A percentile compares a stretch with the other conserved stretches of the same genome.
Evolutionary conservation across 208 protist genomes (phyloP).

Genomic region (Leishmania mexicana): DNA sequence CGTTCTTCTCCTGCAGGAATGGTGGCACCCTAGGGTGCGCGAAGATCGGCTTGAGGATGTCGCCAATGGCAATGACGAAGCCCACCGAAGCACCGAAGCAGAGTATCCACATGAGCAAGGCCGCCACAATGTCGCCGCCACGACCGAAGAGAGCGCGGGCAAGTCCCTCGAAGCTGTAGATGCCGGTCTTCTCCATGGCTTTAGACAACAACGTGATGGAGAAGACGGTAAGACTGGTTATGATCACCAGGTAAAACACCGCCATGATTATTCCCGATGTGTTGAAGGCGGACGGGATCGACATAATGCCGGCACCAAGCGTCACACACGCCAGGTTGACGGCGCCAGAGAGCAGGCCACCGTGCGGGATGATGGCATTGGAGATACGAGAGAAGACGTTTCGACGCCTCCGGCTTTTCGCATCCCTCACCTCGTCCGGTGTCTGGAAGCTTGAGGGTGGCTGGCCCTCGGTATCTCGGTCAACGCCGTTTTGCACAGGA

Average conservation of each 20-base stretch:
- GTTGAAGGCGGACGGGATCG: constrained; percentile 62
- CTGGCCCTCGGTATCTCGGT: not conserved
- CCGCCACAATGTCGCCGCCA: constrained; percentile 52
- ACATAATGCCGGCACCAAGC: constrained; percentile 72
- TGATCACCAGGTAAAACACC: constrained; percentile 61
- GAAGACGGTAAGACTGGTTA: constrained; percentile 57
- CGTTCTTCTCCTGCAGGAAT: constrained; percentile 37
- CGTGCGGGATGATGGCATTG: constrained; percentile 40
- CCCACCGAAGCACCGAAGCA: constrained; percentile 59
- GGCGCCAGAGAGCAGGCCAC: constrained; percentile 39
- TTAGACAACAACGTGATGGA: constrained; percentile 56
- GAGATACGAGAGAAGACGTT: constrained; percentile 27
- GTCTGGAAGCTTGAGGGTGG: not conserved
- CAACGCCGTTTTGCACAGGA: not conserved
- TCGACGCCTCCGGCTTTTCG: not conserved
- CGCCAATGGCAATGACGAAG: constrained; percentile 56
- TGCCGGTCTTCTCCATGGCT: constrained; percentile 56
- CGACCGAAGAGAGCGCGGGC: constrained; percentile 59
- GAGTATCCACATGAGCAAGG: constrained; percentile 51
- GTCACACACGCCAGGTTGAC: constrained; percentile 67
- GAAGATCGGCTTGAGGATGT: constrained; percentile 40
- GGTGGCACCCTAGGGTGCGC: constrained; percentile 23
- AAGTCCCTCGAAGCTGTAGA: constrained; percentile 52
- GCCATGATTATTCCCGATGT: constrained; percentile 58
- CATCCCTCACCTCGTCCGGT: not conserved